Evolutionary conservation across 2,329 filamentous ascomycete species (phyloP).

Genomic region (Penicillium palitans): DNA sequence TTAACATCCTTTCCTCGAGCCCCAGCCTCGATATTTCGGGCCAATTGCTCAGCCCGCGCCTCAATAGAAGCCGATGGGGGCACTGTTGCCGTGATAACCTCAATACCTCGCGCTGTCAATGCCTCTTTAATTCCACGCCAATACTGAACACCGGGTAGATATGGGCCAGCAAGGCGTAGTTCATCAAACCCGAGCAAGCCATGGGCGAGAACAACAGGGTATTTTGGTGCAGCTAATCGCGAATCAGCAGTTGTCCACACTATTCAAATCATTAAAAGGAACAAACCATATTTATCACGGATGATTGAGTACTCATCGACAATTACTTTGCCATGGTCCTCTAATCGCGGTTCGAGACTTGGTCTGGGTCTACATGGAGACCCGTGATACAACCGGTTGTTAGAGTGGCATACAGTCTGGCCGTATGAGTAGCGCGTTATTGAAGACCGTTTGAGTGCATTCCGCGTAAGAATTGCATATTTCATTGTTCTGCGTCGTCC

Average conservation of each 20-base stretch:
- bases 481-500: constrained; percentile 23
- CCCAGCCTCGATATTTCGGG: constrained; percentile 53
- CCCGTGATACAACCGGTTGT: constrained; percentile 19
- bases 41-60: constrained; percentile 55
- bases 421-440: neutral
- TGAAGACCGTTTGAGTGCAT: neutral
- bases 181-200: constrained; percentile 68
- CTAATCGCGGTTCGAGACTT: constrained; percentile 51
- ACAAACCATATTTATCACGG: constrained; percentile 57
- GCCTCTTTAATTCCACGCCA: constrained; percentile 65
- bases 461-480: constrained; percentile 13
- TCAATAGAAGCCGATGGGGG: constrained; percentile 62
- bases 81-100: constrained; percentile 62
- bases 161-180: constrained; percentile 54
- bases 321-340: constrained; percentile 55
- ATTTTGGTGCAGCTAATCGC: constrained; percentile 46
- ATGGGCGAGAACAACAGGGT: constrained; percentile 64
- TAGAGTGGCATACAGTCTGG: neutral
- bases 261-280: neutral
- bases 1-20: constrained; percentile 61
- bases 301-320: constrained; percentile 63
- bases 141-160: constrained; percentile 61
- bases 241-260: neutral
- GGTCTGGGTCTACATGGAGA: constrained; percentile 17
- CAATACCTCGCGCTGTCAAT: constrained; percentile 55